Evolutionary conservation across 2,329 filamentous ascomycete species (phyloP).

Genomic region (Cladophialophora immunda): DNA sequence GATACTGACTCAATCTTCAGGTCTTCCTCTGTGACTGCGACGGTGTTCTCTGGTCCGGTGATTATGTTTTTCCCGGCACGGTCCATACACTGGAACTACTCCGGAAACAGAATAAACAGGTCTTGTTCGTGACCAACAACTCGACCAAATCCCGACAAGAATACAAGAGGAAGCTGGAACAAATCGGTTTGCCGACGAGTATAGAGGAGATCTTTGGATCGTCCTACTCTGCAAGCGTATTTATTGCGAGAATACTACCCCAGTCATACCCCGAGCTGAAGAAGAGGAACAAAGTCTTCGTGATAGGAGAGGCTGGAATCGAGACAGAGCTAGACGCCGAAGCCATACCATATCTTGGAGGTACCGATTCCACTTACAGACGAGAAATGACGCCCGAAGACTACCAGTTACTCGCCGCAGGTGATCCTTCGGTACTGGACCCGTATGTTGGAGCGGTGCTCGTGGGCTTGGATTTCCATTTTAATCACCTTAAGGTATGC

Average conservation of each 20-base stretch:
- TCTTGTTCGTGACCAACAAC: conserved; percentile 98
- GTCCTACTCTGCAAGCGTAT: conserved; percentile 92
- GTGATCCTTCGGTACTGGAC: conserved; percentile 77
- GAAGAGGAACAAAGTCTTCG: conserved; percentile 90
- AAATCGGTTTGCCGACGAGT: conserved; percentile 73
- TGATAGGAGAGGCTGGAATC: conserved; percentile 89
- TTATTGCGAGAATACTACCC: conserved; percentile 87
- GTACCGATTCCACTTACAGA: conserved; percentile 79
- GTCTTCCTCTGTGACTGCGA: conserved; percentile 97
- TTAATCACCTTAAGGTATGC: conserved; percentile 92
- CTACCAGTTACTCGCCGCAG: conserved; percentile 76
- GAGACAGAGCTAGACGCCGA: conserved; percentile 87
- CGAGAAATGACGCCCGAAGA: conserved; percentile 85
- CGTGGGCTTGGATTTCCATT: conserved; percentile 88
- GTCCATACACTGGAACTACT: conserved; percentile 86
- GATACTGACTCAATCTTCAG: conserved; percentile 57
- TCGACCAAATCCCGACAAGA: conserved; percentile 93
- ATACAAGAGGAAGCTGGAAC: conserved; percentile 89
- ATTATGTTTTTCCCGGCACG: conserved; percentile 84
- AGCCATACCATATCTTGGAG: conserved; percentile 80
- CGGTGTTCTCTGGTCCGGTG: conserved; percentile 96
- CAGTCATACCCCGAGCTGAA: conserved; percentile 44
- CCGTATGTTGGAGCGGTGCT: conserved; percentile 90
- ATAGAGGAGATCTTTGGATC: conserved; percentile 95
- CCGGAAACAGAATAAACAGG: conserved; percentile 83